phyloP scores from a whole-genome alignment of 306 rosid species.

The Cyclanthera cordifolia region DNA sequence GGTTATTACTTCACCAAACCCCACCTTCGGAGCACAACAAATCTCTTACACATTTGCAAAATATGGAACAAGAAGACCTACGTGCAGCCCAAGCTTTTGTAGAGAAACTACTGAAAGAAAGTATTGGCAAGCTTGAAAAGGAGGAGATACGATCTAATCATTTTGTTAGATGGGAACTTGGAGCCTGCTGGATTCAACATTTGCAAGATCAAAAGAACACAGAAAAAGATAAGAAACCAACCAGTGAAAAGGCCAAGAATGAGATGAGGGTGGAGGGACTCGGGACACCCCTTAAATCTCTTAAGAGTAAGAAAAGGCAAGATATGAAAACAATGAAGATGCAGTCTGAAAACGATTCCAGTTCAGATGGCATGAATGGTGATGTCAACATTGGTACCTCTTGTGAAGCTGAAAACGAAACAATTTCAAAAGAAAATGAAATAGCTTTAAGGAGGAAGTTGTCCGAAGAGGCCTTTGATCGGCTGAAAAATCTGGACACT shows the following conservation, averaged over 20 bases:
- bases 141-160: constrained; percentile 44
- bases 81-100: constrained; percentile 42
- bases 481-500: constrained; percentile 80
- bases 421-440: constrained; percentile 62
- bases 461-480: constrained; percentile 65
- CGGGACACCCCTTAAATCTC: constrained; percentile 79
- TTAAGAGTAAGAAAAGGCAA: constrained; percentile 67
- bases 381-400: constrained; percentile 40
- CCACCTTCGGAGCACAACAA: constrained; percentile 46
- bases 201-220: constrained; percentile 87
- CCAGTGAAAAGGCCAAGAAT: constrained; percentile 51
- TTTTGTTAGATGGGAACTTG: constrained; percentile 95
- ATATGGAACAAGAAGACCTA: constrained; percentile 46
- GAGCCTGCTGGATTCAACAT: constrained; percentile 99
- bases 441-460: constrained; percentile 47
- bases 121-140: constrained; percentile 65
- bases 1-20: constrained; percentile 69
- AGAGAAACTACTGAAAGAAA: constrained; percentile 54
- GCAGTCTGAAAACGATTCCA: constrained; percentile 35
- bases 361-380: constrained; percentile 25
- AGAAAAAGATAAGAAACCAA: constrained; percentile 68
- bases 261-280: constrained; percentile 98
- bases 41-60: constrained; percentile 29
- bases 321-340: constrained; percentile 37
- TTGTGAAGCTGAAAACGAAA: constrained; percentile 40